Evolutionary conservation across 2,329 filamentous ascomycete species (phyloP), one percentile per base, ranked within the genome.

Genomic region (Clarireedia hainanense): DNA sequence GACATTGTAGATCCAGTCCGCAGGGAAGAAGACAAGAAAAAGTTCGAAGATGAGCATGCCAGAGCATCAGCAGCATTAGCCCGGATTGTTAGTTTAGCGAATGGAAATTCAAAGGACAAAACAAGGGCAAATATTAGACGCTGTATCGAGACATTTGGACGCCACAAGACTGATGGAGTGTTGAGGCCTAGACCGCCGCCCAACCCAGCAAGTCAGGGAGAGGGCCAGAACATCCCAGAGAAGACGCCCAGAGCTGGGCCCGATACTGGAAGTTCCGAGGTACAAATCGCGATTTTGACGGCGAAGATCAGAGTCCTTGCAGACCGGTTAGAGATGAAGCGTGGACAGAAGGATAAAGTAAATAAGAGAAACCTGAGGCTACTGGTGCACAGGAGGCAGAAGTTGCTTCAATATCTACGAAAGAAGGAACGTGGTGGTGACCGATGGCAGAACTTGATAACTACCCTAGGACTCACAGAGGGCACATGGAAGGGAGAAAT

Each of bases 241-340:
- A 80, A 80, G 63, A 78, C 77, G 0, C 80, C 80, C 49, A 86
- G 95, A 34, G 83, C 85, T n/a, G 94, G 94, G 0, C 88, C 87
- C 5, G 94, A 99, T 69, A 99, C 92, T 0, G 94, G 94, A 37
- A 95, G 89, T 65, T 89, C 89, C 6, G 94, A 99, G 74, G 95
- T 99, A n/a, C 94, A 99, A 76, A 90, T 95, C 63, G 91, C 91
- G 47, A 95, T 99, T 64, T 73, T 99, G 70, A 99, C 94, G 3
- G 82, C 90, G 56, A 97, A 96, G 79, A 99, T 99, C 69, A 80
- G 89, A 60, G 84, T 86, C 24, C 71, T 99, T 50, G 85, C 88
- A 15, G 79, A 87, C 63, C 84, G 86, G 62, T 73, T 96, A 51
- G 79, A 86, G 67, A 78, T 75, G 43, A 80, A 83, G 58, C 73